Conservation (phyloP, 2,329 filamentous ascomycete species). For the Periconia sp. region DNA sequence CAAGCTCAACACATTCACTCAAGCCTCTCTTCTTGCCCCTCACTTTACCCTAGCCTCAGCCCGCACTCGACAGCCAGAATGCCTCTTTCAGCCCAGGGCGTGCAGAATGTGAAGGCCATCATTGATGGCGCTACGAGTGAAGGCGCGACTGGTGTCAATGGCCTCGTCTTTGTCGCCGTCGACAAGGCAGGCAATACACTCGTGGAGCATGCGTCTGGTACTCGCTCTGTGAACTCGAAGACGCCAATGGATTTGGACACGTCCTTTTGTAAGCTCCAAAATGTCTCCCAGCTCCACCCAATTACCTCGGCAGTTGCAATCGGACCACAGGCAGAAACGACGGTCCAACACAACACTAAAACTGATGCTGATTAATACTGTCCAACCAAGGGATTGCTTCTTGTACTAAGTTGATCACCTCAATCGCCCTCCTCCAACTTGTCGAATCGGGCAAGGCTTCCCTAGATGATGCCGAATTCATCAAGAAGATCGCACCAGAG, state of each 20-base stretch:
- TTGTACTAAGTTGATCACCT: constrained; percentile 52
- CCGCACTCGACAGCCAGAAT: too few relatives aligned
- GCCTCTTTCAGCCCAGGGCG: constrained; percentile 37
- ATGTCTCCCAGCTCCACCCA: too few relatives aligned
- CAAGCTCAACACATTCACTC: too few relatives aligned
- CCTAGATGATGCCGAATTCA: constrained; percentile 41
- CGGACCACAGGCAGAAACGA: too few relatives aligned
- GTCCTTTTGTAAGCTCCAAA: constrained; percentile 53
- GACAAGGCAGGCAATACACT: constrained; percentile 53
- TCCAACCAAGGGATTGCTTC: constrained; percentile 53
- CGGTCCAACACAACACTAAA: too few relatives aligned
- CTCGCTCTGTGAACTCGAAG: constrained; percentile 43
- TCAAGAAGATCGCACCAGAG: constrained; percentile 42
- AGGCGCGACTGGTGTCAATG: constrained; percentile 44
- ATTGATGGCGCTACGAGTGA: constrained; percentile 39
- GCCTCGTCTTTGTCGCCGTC: constrained; percentile 53
- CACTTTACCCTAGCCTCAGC: too few relatives aligned
- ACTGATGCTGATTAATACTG: background rate
- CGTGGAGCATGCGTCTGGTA: constrained; percentile 51
- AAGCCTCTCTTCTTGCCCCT: too few relatives aligned
- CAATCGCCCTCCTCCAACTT: constrained; percentile 42
- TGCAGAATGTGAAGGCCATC: constrained; percentile 43
- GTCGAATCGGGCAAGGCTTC: constrained; percentile 44
- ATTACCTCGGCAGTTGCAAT: too few relatives aligned
- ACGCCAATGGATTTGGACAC: constrained; percentile 66